These are phyloP conservation scores for Volvox carteri DNA, from an alignment of 163 green algal genomes.

Conservation along the genomic window DNA sequence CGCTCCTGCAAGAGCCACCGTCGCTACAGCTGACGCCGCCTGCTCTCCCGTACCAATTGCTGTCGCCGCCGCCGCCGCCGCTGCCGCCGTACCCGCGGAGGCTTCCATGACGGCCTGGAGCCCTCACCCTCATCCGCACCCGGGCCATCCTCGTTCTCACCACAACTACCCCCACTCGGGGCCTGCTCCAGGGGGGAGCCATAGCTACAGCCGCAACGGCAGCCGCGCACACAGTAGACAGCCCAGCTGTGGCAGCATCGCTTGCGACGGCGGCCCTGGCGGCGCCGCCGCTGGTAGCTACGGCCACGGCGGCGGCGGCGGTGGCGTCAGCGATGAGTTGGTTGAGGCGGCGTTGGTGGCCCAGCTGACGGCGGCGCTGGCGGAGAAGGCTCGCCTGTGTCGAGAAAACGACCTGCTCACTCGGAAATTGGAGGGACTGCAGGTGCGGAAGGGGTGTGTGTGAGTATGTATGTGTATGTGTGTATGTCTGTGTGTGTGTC, in stretches of 20 bases:
- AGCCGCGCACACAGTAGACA: conserved; percentile 11
- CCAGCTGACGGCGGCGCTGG: conserved; percentile 50
- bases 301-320: neutral
- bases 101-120: neutral
- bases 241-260: too few relatives aligned
- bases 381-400: conserved; percentile 41
- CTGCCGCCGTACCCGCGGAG: neutral
- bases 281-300: neutral
- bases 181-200: too few relatives aligned
- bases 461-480: neutral
- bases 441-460: conserved; percentile 6
- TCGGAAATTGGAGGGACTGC: conserved; percentile 13
- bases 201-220: conserved; percentile 30
- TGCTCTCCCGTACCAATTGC: neutral
- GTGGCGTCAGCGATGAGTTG: conserved; percentile 15
- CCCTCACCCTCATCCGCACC: neutral
- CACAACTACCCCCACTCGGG: too few relatives aligned
- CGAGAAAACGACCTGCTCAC: conserved; percentile 36
- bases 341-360: conserved; percentile 48
- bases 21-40: neutral
- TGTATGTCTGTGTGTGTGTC: neutral
- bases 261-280: neutral
- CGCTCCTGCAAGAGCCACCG: neutral
- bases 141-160: too few relatives aligned
- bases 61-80: neutral